Percentiles rank a stretch among this genome's conserved stretches.
Evolutionary conservation across 129 eudicot genomes (phyloP).

Genomic region (Tagetes erecta): DNA sequence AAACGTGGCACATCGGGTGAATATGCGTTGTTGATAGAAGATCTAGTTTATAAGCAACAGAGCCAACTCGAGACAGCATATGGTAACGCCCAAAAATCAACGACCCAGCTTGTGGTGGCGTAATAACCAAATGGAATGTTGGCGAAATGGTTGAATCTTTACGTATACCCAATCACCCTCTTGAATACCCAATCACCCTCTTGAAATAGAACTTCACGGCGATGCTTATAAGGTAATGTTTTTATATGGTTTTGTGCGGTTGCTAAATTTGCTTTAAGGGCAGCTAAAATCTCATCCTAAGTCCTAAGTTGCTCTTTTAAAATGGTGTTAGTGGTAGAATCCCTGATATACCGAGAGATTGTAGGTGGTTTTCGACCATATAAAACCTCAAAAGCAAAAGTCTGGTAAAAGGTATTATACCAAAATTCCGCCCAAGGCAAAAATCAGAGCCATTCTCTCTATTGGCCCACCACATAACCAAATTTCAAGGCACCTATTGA

Average conservation of each 20-base stretch:
- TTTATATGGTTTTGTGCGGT: not conserved
- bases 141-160: not conserved
- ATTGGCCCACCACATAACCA: not conserved
- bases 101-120: not conserved
- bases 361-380: not conserved
- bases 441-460: not conserved
- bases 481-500: not conserved
- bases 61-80: not conserved
- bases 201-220: not conserved
- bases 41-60: not conserved
- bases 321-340: not conserved
- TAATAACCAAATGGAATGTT: not conserved
- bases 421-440: not conserved
- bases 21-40: not conserved
- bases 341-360: not conserved
- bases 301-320: not conserved
- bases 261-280: not conserved
- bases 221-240: not conserved
- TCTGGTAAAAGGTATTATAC: not conserved
- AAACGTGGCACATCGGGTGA: not conserved
- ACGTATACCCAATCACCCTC: not conserved
- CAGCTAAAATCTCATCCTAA: not conserved
- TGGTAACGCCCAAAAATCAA: not conserved
- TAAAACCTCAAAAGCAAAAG: not conserved
- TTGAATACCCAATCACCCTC: not conserved